Percentiles rank a stretch among this genome's conserved stretches.
Evolutionary conservation across 306 rosid species (phyloP).

Genomic region (Vigna trinervia): DNA sequence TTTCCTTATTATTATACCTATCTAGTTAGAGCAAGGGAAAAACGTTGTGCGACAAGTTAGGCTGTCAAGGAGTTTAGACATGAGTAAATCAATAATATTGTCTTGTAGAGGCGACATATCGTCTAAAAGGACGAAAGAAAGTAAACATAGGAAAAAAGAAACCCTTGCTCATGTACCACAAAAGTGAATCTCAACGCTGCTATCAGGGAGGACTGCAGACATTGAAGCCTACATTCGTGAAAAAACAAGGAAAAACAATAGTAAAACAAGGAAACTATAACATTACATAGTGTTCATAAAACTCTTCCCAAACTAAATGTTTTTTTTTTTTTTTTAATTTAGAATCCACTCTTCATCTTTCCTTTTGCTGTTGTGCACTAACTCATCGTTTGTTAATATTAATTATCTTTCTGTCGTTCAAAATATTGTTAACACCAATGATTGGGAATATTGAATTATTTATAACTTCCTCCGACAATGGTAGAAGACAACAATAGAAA

Average conservation of each 20-base stretch:
- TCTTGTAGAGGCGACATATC: conserved; percentile 37
- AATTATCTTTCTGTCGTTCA: not conserved
- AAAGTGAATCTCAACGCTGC: conserved; percentile 37
- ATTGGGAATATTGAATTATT: conserved; percentile 35
- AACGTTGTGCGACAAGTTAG: conserved; percentile 2
- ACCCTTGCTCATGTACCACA: conserved; percentile 9
- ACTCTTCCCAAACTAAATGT: conserved; percentile 28
- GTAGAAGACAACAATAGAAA: conserved; percentile 36
- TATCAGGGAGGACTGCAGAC: conserved; percentile 36
- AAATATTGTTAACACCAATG: conserved; percentile 14
- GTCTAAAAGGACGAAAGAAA: conserved; percentile 34
- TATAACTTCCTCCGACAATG: conserved; percentile 44
- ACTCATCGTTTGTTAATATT: not conserved
- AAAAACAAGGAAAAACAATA: conserved; percentile 29
- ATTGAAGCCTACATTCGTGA: conserved; percentile 35
- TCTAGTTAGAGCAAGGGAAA: not conserved
- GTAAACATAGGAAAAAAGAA: conserved; percentile 7
- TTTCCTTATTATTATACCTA: not conserved
- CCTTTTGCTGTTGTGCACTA: not conserved
- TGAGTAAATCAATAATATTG: conserved; percentile 42
- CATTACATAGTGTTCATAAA: conserved; percentile 36
- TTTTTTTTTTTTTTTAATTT: conserved; percentile 9
- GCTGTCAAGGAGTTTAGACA: conserved; percentile 18
- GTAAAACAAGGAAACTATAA: conserved; percentile 18
- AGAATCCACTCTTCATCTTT: not conserved